A percentile compares a stretch with the other conserved stretches of the same genome.
phyloP scores from a whole-genome alignment of 2,329 filamentous ascomycete species.

The Talaromyces sp. region DNA sequence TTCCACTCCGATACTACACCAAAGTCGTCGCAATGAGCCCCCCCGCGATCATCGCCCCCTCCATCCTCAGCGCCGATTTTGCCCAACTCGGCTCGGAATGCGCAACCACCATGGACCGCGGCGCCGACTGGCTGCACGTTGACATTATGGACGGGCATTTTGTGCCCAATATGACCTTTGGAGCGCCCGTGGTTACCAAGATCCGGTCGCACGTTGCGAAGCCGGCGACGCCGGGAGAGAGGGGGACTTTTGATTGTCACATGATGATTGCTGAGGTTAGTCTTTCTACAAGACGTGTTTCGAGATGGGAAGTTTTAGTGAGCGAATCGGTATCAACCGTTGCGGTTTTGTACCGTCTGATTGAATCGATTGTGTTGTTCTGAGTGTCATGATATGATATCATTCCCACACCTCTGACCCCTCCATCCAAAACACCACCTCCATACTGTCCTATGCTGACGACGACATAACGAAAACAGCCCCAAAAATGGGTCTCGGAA shows the following conservation, averaged over 20 bases:
- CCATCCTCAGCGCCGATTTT: constrained; percentile 97
- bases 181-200: constrained; percentile 89
- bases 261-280: constrained; percentile 98
- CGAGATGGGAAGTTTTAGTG: neutral
- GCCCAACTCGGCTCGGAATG: constrained; percentile 82
- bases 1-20: neutral
- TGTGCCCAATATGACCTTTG: constrained; percentile 97
- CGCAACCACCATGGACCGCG: constrained; percentile 75
- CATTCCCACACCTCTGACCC: neutral
- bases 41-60: constrained; percentile 90
- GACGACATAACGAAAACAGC: constrained; percentile 8
- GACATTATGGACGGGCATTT: constrained; percentile 99
- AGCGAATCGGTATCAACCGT: no score
- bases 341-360: no score
- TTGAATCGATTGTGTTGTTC: neutral
- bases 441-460: neutral
- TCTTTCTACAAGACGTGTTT: neutral
- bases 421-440: neutral
- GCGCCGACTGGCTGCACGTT: constrained; percentile 90
- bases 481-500: constrained; percentile 96
- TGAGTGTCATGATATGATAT: neutral
- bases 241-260: constrained; percentile 97
- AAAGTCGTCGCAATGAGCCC: constrained; percentile 66
- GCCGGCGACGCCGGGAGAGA: constrained; percentile 65
- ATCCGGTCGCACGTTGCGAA: constrained; percentile 80